Base-by-base conservation (phyloP, 177 flowering plant genomes). In the Vitis hybrid region DNA sequence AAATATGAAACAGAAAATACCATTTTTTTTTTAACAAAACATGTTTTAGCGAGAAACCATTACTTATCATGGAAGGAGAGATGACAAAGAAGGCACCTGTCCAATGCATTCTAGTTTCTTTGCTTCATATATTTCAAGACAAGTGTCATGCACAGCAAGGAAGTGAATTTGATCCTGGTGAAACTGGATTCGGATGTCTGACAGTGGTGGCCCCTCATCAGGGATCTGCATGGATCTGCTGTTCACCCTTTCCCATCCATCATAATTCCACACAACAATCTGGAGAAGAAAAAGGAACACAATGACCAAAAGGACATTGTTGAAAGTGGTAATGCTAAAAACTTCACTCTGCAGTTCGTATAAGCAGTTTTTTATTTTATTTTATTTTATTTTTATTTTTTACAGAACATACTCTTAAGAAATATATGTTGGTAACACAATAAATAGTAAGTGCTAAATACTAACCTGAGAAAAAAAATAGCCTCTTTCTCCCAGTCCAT, bases 121-220 rank as follows among this genome's bases (percentile, higher is more conserved):
- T 14, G 77, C 72, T 45, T 71, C 69, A 14, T 56, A 71, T 18
- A 71, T 57, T 10, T 50, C 62, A 5, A 71, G 69, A 15, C 14
- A 45, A 57, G 68, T 40, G 3, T 63, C 52, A 15, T 68, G 50
- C 4, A 62, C 63, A 15, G 30, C 58, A 18, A 74, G 77, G 59
- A 63, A 72, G 18, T 52, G 70, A 19, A 18, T 59, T 49, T 69
- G 72, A 30, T 69, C 71, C 55, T 57, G 30, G 26, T 70, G 73
- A 64, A 70, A 70, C 60, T 62, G 67, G 65, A 70, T 18, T 6
- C 15, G 30, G 12, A 60, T 62, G 30, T 62, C 61, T n/a, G 34
- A 30, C 13, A 2, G 17, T 55, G 60, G 19, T 21, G 12, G 4
- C 1, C 11, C 15, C 13, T 40, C 50, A 15, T 12, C 15, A 17